Base-by-base conservation (phyloP, 2,329 filamentous ascomycete genomes). In the Aspergillus sp. region DNA sequence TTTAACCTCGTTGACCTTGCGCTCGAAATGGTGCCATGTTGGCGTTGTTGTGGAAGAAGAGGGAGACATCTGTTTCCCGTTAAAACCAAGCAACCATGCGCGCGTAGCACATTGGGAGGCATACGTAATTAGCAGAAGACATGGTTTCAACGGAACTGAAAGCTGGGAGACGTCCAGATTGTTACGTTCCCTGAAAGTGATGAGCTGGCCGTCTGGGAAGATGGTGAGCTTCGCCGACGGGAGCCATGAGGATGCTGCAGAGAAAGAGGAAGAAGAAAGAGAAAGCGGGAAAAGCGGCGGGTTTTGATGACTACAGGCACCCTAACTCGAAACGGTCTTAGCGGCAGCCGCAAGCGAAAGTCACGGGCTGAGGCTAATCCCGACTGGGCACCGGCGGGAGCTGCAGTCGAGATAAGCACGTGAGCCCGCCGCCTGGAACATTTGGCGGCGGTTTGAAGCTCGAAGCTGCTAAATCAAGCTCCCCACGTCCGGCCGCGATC, bases 1-100 rank as follows among this genome's bases (percentile, higher is more conserved):
- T 68, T 90, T 93, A 64, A 92, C 84, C 61, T 92, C 87, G 62
- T 92, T 87, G 52, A 95, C 85, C 68, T 89, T 89, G 69, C 82
- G 81, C 65, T 94, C 87, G 73, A 96, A 96, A 59, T 82, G 76
- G 73, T 88, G 83, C 72, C 83, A 86, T 65, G 81, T 76, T 56
- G 88, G 84, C 65, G 86, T 89, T 49, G 87, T 79, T 50, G 86
- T 87, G 55, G 88, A 89, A 63, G 88, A 79, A 56, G 81, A 80
- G 56, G 88, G 86, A 63, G 88, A 90, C 70, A 82, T 82, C 84
- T 87, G 70, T 55, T 61, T 58, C 53, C 56, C 61, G 68, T 72
- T 69, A 72, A 69, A 66, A 69, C 59, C 54, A 58, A 57, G 62
- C 55, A 57, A 65, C 60, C 56, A 65, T 60, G 59, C 57, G 63